Base-by-base conservation (phyloP, 768 basidiomycete species). In the Sarcomyxa edulis region DNA sequence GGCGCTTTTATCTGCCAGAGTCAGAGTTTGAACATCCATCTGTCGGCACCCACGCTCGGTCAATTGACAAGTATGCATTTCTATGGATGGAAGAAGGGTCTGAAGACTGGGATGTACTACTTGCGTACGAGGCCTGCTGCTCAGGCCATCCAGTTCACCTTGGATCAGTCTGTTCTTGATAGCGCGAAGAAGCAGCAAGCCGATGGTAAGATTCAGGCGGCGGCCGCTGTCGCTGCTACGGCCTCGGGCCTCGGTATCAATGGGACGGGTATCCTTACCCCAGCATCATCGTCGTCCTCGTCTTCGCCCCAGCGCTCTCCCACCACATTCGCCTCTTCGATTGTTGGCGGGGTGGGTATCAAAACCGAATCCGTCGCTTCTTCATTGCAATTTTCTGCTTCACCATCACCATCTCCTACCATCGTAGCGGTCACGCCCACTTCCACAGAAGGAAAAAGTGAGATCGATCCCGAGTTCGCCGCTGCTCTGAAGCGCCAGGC, bases 91-190 rank as follows among this genome's bases (percentile, higher is more conserved):
- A 95, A 95, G 76, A 91, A 91, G 66, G 96, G 96, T 23, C 66
- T 99, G 55, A 99, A 99, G 78, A 99, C 96, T 1, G 96, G 95
- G 49, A 94, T 95, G 89, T 93, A 92, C 66, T 98, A 99, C 63
- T 74, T 99, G 35, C 80, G 96, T 39, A 97, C 96, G 24, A 78
- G 90, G 37, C 90, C 96, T 4, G 93, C 94, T 7, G 89, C 91
- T 9, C 84, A 91, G 54, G 96, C 96, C 35, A 94, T 95, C 58
- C 92, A 99, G 66, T 97, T 99, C 70, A 99, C 96, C 7, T 79
- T 98, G 43, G 93, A 95, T 58, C 83, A 87, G 58, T 74, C 66
- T 25, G 63, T 87, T 37, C 67, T 95, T 40, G 84, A 85, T 54
- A 64, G 76, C 29, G 78, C 73, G 8, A 76, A 77, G 60, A 59